Base-by-base conservation (phyloP, 2,329 filamentous ascomycete species). In the Clarireedia paspali region DNA sequence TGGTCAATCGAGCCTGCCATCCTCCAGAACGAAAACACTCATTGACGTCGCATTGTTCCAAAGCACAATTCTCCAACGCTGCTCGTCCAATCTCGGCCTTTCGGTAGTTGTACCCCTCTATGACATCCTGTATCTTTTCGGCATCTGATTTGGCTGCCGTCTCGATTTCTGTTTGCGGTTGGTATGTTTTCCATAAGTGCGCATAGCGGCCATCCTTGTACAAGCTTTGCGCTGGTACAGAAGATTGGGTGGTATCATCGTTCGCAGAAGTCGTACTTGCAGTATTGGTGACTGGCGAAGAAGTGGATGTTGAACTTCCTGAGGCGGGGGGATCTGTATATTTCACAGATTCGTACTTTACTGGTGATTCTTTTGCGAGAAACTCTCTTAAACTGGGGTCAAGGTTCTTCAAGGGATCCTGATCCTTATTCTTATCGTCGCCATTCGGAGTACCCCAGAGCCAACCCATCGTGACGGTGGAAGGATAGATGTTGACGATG, bases 181-280 rank as follows among this genome's bases (percentile, higher is more conserved):
- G 81, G 77, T 99, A 99, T 57, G 82, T 89, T 73, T 91, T 92
- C 94, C 94, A 99, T 34, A 99, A 77, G 70, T 97, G 82, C 55
- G 91, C 90, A 72, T 88, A 89, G 58, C 86, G 81, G 60, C 85
- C 85, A 68, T 89, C 86, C 66, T 80, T 78, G 66, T 77, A 88
- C 17, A 85, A 74, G 14, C 83, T 86, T 63, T 83, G 59, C 4
- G 54, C 53, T 27, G 68, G 67, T 2, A 63, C 55, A 51, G 56
- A 57, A 10, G 62, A 55, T 36, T 61, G 52, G 6, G 55, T 30
- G 40, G 55, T 47, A 3, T 57, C 50, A 5, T 49, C 55, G 26
- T 52, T 53, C 27, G 50, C 24, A 15, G 57, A 50, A 3, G 30
- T 39, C 51, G 57, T 63, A 55, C 42, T 50, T 15, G 53, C 30